A percentile compares a stretch with the other conserved stretches of the same genome.
Conservation (phyloP, 2,329 filamentous ascomycete genomes). For the Paecilomyces sp. region DNA sequence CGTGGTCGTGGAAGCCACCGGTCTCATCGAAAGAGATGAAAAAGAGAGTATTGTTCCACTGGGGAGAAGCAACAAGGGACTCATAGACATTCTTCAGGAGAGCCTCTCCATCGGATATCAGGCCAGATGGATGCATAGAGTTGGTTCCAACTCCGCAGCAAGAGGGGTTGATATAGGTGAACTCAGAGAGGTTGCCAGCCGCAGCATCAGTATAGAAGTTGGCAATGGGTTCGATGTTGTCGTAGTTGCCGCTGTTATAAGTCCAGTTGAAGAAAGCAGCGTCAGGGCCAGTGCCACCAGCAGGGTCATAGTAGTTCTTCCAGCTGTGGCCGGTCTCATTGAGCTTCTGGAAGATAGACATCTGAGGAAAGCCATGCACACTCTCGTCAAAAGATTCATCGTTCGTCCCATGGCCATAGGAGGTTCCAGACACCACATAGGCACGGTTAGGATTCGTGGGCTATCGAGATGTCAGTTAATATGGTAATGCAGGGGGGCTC, state of each 20-base stretch:
- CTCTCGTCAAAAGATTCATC: constrained; percentile 21
- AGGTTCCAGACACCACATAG: constrained; percentile 34
- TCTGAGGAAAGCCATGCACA: constrained; percentile 28
- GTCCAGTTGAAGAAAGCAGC: constrained; percentile 40
- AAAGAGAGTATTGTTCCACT: constrained; percentile 43
- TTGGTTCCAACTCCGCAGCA: constrained; percentile 40
- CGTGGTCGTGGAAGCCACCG: constrained; percentile 43
- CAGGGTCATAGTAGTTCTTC: constrained; percentile 43
- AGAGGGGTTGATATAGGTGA: constrained; percentile 45
- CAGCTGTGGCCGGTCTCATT: constrained; percentile 35
- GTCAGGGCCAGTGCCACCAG: constrained; percentile 37
- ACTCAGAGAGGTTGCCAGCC: constrained; percentile 36
- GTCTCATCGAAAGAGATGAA: constrained; percentile 44
- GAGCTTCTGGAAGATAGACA: constrained; percentile 35
- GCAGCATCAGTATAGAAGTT: constrained; percentile 40
- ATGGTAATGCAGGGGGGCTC: background rate
- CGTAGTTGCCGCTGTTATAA: constrained; percentile 24
- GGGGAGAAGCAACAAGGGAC: constrained; percentile 35
- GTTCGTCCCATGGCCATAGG: constrained; percentile 32
- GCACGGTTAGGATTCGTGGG: constrained; percentile 34
- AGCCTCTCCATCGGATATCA: constrained; percentile 37
- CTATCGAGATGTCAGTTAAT: background rate
- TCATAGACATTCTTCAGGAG: constrained; percentile 43
- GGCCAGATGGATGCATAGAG: constrained; percentile 40
- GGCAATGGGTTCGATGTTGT: constrained; percentile 29